Evolutionary conservation across 108 stramenopile species (phyloP).

Genomic region (Nitzschia sp.): DNA sequence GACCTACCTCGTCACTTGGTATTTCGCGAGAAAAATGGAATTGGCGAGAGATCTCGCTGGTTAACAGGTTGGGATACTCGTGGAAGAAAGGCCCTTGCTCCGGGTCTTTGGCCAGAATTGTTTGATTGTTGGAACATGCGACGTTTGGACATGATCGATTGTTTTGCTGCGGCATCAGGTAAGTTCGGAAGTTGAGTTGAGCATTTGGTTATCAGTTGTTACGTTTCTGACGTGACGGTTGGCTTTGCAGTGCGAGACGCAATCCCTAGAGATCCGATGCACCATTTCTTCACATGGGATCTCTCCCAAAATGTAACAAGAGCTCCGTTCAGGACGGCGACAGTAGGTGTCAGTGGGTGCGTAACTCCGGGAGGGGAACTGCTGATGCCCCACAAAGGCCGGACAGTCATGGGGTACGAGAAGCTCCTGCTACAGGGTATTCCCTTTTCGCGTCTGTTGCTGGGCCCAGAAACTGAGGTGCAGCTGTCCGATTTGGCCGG

Average conservation of each 20-base stretch:
- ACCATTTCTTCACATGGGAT: slow-evolving; percentile 72
- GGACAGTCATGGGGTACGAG: slow-evolving; percentile 70
- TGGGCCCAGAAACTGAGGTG: slow-evolving; percentile 80
- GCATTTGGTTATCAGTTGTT: background rate
- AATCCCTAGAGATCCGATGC: slow-evolving; percentile 61
- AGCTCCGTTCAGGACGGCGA: slow-evolving; percentile 62
- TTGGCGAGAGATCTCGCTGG: slow-evolving; percentile 48
- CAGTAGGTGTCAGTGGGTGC: slow-evolving; percentile 64
- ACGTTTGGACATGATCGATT: slow-evolving; percentile 54
- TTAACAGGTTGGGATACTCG: slow-evolving; percentile 54
- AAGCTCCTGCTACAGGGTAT: slow-evolving; percentile 80
- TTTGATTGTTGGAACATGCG: slow-evolving; percentile 46
- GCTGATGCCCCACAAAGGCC: slow-evolving; percentile 66
- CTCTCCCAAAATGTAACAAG: slow-evolving; percentile 67
- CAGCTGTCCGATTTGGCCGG: slow-evolving; percentile 80
- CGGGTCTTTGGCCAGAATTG: slow-evolving; percentile 75
- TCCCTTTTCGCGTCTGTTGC: slow-evolving; percentile 67
- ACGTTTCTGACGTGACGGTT: background rate
- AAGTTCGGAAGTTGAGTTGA: background rate
- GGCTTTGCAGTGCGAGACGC: slow-evolving; percentile 53
- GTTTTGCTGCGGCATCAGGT: slow-evolving; percentile 35
- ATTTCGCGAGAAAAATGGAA: slow-evolving; percentile 41
- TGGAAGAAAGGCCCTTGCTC: slow-evolving; percentile 59
- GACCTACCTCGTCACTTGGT: slow-evolving; percentile 56
- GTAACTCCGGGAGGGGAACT: slow-evolving; percentile 79